Evolutionary conservation across 805 yeast species (phyloP).

Genomic region (Cyberlindnera bimundalis): DNA sequence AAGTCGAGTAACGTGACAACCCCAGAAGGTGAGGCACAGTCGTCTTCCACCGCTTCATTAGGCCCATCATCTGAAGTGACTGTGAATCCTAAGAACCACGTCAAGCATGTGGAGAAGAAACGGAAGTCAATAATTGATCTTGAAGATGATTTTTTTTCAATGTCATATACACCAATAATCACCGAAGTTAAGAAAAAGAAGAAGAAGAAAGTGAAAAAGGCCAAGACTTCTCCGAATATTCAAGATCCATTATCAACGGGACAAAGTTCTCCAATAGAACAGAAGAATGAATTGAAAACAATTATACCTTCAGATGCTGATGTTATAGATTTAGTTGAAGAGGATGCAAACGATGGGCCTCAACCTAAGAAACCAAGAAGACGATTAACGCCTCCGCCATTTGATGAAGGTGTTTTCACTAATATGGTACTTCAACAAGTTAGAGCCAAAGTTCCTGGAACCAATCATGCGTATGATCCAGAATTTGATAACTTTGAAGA

Average conservation of each 20-base stretch:
- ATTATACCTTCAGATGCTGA: background rate
- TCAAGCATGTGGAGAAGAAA: background rate
- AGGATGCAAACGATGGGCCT: constrained; percentile 2
- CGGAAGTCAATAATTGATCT: constrained; percentile 2
- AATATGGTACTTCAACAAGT: constrained; percentile 1
- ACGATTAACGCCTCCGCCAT: constrained; percentile 12
- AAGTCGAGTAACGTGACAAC: constrained; percentile 27
- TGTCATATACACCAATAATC: constrained; percentile 9
- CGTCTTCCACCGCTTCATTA: constrained; percentile 3
- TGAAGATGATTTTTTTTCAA: constrained; percentile 29
- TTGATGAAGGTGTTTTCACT: constrained; percentile 15
- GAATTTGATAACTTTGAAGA: constrained; percentile 12
- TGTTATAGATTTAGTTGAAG: constrained; percentile 3
- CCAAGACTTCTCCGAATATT: too few relatives aligned
- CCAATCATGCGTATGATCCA: background rate
- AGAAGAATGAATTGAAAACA: background rate
- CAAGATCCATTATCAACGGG: too few relatives aligned
- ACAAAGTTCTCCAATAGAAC: too few relatives aligned
- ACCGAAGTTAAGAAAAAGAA: constrained; percentile 16
- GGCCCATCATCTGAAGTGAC: background rate
- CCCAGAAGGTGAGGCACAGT: constrained; percentile 14
- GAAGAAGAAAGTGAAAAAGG: constrained; percentile 11
- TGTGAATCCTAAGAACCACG: background rate
- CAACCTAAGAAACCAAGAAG: constrained; percentile 4
- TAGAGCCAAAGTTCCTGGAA: background rate